Evolutionary conservation across 768 basidiomycete genomes (phyloP), one percentile per base, ranked within the genome.

Genomic region (Lactarius indigo): DNA sequence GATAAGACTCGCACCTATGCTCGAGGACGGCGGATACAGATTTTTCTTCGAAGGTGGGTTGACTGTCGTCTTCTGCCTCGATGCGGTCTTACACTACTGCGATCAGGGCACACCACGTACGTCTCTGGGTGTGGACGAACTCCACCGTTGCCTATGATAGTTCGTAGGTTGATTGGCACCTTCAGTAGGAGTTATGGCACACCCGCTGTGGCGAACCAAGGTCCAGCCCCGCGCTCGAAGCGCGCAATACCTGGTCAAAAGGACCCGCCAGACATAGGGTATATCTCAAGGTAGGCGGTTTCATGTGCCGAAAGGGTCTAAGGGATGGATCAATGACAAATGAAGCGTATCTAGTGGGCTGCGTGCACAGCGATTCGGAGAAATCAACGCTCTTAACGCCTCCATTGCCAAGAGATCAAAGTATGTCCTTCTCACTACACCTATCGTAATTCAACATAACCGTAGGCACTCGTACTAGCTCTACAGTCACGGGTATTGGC

Each of bases 261-360:
- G 33, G 35, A 28, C 33, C 26, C 35, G 33, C 31, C 41, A 28
- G 31, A 44, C 17, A 13, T 47, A 0, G 57, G 33, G 20, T n/a
- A 56, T n/a, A 28, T 63, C n/a, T n/a, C 15, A 9, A 69, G 61
- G 65, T 69, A 35, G n/a, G 68, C 58, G 23, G 33, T 23, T 13
- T 59, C 26, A 18, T 23, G 12, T 23, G 6, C 17, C 13, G 39
- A 33, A 35, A 41, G 55, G n/a, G 3, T 8, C 4, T 26, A 30
- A 26, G 37, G 20, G n/a, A 10, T 2, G 4, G 20, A 30, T 33
- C 23, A 31, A 26, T 41, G 18, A 58, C 6, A n/a, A 41, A 37
- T 30, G 2, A 26, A 50, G n/a, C 41, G 35, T 23, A 18, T 30
- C 26, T 26, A 59, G 41, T 30, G 9, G 6, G 28, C 13, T 33